phyloP scores from a whole-genome alignment of 1,139 yeast species.

The Scheffersomyces titani region DNA sequence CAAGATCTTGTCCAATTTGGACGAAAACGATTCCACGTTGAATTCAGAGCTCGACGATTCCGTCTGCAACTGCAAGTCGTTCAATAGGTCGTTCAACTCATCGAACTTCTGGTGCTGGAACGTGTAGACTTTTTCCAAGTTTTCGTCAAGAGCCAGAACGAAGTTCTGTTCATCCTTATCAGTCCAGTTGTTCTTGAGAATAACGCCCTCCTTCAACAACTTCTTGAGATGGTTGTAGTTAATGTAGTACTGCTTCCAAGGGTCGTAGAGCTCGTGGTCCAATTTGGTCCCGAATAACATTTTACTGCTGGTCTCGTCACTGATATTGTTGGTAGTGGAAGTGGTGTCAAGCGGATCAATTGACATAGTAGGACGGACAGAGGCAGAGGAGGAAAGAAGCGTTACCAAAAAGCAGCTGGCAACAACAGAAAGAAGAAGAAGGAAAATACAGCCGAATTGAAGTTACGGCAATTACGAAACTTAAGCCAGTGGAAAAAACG shows the following conservation, averaged over 20 bases:
- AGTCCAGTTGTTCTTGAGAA: slow-evolving; percentile 42
- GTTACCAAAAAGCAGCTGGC: neutral
- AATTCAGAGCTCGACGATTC: slow-evolving; percentile 37
- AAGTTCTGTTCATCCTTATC: slow-evolving; percentile 72
- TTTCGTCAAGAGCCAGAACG: slow-evolving; percentile 78
- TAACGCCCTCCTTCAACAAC: slow-evolving; percentile 76
- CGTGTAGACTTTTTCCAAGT: slow-evolving; percentile 88
- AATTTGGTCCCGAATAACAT: slow-evolving; percentile 90
- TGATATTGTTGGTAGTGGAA: neutral
- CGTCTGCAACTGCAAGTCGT: slow-evolving; percentile 56
- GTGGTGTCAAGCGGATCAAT: slow-evolving; percentile 1
- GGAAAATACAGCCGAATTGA: neutral
- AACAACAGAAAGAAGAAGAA: neutral
- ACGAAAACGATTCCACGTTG: slow-evolving; percentile 59
- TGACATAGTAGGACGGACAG: neutral
- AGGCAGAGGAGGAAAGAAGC: neutral
- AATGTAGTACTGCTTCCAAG: slow-evolving; percentile 87
- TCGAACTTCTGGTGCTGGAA: slow-evolving; percentile 77
- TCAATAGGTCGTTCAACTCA: slow-evolving; percentile 64
- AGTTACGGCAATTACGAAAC: neutral
- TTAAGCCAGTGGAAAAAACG: neutral
- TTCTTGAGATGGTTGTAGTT: slow-evolving; percentile 78
- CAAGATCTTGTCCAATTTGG: slow-evolving; percentile 70
- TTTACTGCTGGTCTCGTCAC: slow-evolving; percentile 8
- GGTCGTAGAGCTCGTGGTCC: slow-evolving; percentile 77